A percentile compares a stretch with the other conserved stretches of the same genome.
Conservation (phyloP, 768 basidiomycete genomes). For the Zangia roseola region DNA sequence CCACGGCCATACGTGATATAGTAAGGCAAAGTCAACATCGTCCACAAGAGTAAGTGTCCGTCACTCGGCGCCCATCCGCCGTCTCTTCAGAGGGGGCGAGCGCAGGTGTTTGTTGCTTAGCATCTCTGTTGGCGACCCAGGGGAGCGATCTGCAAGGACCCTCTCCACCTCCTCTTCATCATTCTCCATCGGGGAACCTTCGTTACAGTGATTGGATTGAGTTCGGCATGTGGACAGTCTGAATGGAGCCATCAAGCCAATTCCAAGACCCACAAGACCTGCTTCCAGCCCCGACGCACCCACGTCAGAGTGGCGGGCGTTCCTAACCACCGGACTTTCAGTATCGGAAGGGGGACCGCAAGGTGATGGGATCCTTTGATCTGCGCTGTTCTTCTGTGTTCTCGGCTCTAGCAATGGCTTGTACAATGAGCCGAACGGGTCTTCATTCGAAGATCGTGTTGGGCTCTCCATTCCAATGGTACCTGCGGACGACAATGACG, state of each 20-base stretch:
- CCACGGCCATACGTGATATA: slow-evolving; percentile 13
- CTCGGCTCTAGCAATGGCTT: slow-evolving; percentile 29
- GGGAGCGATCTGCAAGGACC: slow-evolving; percentile 24
- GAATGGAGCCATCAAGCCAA: slow-evolving; percentile 54
- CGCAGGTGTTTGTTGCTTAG: slow-evolving; percentile 21
- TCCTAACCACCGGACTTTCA: slow-evolving; percentile 54
- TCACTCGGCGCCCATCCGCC: slow-evolving; percentile 38
- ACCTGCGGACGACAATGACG: slow-evolving; percentile 26
- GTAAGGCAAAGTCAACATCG: slow-evolving; percentile 12
- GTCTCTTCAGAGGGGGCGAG: slow-evolving; percentile 50
- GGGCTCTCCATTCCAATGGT: slow-evolving; percentile 25
- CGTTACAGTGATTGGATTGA: slow-evolving; percentile 13
- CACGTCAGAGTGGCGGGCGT: slow-evolving; percentile 21
- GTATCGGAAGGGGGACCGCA: slow-evolving; percentile 26
- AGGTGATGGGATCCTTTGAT: slow-evolving; percentile 17
- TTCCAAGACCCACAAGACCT: slow-evolving; percentile 38
- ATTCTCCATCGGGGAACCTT: slow-evolving; percentile 17
- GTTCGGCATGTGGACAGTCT: slow-evolving; percentile 41
- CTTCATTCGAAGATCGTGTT: slow-evolving; percentile 32
- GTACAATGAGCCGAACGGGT: slow-evolving; percentile 50
- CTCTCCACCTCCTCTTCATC: slow-evolving; percentile 37
- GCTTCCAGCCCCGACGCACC: slow-evolving; percentile 32
- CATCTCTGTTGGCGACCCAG: slow-evolving; percentile 22
- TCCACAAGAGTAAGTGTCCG: slow-evolving; percentile 26
- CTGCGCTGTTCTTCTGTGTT: slow-evolving; percentile 2